Evolutionary conservation across 495 filamentous ascomycete species (phyloP).

Genomic region (Amphirosellinia nigrospora): DNA sequence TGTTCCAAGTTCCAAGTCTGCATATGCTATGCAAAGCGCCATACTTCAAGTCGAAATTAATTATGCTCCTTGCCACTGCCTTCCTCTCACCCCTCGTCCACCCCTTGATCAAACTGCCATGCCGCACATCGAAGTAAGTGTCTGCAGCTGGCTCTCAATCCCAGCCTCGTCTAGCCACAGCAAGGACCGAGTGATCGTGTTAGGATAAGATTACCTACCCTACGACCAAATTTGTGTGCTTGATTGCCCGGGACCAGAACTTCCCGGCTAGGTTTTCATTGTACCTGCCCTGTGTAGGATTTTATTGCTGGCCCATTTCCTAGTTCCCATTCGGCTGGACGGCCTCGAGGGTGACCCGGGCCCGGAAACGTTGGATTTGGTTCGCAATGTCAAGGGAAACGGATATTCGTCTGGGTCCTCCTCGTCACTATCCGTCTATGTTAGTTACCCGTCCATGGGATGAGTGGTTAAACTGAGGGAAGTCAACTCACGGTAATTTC

Average conservation of each 20-base stretch:
- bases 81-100: neutral
- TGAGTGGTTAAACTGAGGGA: neutral
- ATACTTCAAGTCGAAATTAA: conserved; percentile 8
- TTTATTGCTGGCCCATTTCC: neutral
- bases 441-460: conserved; percentile 1
- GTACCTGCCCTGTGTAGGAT: neutral
- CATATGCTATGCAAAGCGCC: conserved; percentile 22
- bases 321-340: conserved; percentile 49
- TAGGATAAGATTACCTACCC: neutral
- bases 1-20: too few relatives aligned
- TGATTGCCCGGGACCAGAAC: neutral
- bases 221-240: neutral
- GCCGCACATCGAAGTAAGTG: neutral
- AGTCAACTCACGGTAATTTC: conserved; percentile 89
- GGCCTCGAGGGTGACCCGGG: conserved; percentile 46
- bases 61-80: neutral
- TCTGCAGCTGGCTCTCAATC: neutral
- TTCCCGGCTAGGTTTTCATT: neutral
- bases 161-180: neutral
- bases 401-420: conserved; percentile 94
- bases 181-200: neutral
- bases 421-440: conserved; percentile 70
- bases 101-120: neutral
- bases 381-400: conserved; percentile 83
- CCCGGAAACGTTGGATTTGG: conserved; percentile 40